Evolutionary conservation across 2,329 filamentous ascomycete genomes (phyloP), one percentile per base, ranked within the genome.

Genomic region (Passalora sequoiae): DNA sequence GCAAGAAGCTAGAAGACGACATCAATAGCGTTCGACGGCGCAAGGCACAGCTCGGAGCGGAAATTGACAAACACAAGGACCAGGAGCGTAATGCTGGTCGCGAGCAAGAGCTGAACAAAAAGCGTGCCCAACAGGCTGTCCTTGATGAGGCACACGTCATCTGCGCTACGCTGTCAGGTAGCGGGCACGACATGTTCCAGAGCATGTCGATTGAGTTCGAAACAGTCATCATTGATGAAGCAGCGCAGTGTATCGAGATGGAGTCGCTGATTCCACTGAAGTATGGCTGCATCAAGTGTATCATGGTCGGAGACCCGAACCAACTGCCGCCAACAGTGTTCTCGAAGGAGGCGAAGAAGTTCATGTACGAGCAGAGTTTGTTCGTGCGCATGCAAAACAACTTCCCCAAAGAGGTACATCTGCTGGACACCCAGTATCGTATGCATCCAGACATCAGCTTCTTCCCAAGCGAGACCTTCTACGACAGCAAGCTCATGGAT

Each of bases 361-460:
- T 89, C 66, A 89, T 92, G 53, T 98, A 97, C 67, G 91, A 97
- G 61, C 92, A 98, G 69, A 95, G 88, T 75, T 72, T 98, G 67
- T 98, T 98, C 70, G 92, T 97, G 41, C 85, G 92, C 24, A 98
- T 98, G 91, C 92, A 97, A 63, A 82, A 83, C 58, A 96, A 96
- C 52, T 83, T 91, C 57, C 86, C 88, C 1, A 73, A 85, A 22
- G 84, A 94, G 53, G 82, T 98, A 12, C 91, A 98, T 69, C 75
- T 98, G 19, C 79, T 98, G n/a, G 91, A 97, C 61, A 92, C 85
- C 43, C 92, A 98, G 62, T 98, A 98, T 64, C 92, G 92, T 67
- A 98, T 98, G 94, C 92, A 98, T 68, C 92, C 94, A 0, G 87
- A 92, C 55, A 98, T 98, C 63, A 95, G 89, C 65, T 66, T 73